Conservation (phyloP, 139 green algal genomes). For the Desmodesmus armatus region DNA sequence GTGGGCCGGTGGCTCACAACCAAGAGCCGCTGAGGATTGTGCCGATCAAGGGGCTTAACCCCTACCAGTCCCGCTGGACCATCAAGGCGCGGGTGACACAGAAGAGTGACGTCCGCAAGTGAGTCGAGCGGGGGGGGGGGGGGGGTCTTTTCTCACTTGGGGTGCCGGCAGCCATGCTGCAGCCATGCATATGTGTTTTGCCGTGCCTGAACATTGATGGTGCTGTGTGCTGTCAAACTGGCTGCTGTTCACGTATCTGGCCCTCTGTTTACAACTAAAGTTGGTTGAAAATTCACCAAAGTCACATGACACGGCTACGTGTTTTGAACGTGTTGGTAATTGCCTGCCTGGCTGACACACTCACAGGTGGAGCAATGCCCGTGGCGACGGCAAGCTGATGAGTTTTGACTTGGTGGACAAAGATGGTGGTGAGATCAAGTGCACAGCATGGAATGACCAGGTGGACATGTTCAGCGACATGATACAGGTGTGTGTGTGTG, state of each 20-base stretch:
- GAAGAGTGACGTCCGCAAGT: slow-evolving; percentile 82
- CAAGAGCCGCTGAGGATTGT: slow-evolving; percentile 65
- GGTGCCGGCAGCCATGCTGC: no score
- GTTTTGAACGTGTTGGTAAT: slow-evolving; percentile 60
- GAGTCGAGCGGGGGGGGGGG: no score
- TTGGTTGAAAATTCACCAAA: no score
- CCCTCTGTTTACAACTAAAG: no score
- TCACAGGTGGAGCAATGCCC: slow-evolving; percentile 77
- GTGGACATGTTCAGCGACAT: slow-evolving; percentile 62
- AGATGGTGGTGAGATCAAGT: slow-evolving; percentile 84
- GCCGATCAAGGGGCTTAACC: slow-evolving; percentile 92
- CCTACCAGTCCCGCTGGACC: slow-evolving; percentile 95
- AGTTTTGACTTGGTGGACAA: slow-evolving; percentile 93
- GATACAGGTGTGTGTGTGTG: slow-evolving; percentile 51
- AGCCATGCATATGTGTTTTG: no score
- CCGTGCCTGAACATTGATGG: no score
- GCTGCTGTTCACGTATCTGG: no score
- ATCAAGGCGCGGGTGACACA: slow-evolving; percentile 91
- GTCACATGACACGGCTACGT: no score
- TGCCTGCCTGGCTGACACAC: not conserved
- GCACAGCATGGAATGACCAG: slow-evolving; percentile 81
- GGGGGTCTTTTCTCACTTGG: no score
- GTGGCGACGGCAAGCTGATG: slow-evolving; percentile 93
- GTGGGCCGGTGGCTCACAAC: slow-evolving; percentile 1
- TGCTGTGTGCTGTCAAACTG: no score